phyloP scores from a whole-genome alignment of 2,329 filamentous ascomycete species.

The Aspergillus spinulosporus region DNA sequence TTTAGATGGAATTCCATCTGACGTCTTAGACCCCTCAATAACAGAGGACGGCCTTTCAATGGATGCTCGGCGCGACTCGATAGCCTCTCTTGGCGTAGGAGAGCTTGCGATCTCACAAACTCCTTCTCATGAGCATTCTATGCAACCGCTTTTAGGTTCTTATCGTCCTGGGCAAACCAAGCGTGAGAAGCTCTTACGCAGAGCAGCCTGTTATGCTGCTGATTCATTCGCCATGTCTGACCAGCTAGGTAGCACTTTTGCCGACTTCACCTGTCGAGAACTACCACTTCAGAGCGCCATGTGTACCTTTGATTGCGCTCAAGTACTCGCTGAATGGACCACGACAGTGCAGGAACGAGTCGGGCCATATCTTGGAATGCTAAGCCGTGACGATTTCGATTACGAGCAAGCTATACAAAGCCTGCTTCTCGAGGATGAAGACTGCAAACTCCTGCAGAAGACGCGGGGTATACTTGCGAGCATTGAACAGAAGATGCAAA shows the following conservation, averaged over 20 bases:
- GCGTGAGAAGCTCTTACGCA: slow-evolving; percentile 83
- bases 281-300: slow-evolving; percentile 87
- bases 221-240: slow-evolving; percentile 88
- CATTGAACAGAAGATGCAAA: slow-evolving; percentile 76
- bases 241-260: slow-evolving; percentile 80
- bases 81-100: slow-evolving; percentile 38
- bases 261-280: slow-evolving; percentile 79
- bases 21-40: slow-evolving; percentile 33
- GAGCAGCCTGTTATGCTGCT: slow-evolving; percentile 92
- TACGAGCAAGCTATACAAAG: slow-evolving; percentile 77
- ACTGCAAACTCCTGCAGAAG: slow-evolving; percentile 80
- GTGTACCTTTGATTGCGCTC: slow-evolving; percentile 90
- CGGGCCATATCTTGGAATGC: slow-evolving; percentile 81
- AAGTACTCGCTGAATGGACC: slow-evolving; percentile 92
- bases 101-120: slow-evolving; percentile 41
- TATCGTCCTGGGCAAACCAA: slow-evolving; percentile 54
- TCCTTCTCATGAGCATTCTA: slow-evolving; percentile 36
- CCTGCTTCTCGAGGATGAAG: slow-evolving; percentile 89
- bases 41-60: slow-evolving; percentile 21
- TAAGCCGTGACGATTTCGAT: slow-evolving; percentile 81
- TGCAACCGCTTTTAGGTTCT: slow-evolving; percentile 31
- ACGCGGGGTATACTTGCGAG: slow-evolving; percentile 75
- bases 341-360: slow-evolving; percentile 90
- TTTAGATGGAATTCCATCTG: slow-evolving; percentile 51
- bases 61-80: slow-evolving; percentile 34